Conservation (phyloP, 2,329 filamentous ascomycete genomes). For the Alternaria consortialis region DNA sequence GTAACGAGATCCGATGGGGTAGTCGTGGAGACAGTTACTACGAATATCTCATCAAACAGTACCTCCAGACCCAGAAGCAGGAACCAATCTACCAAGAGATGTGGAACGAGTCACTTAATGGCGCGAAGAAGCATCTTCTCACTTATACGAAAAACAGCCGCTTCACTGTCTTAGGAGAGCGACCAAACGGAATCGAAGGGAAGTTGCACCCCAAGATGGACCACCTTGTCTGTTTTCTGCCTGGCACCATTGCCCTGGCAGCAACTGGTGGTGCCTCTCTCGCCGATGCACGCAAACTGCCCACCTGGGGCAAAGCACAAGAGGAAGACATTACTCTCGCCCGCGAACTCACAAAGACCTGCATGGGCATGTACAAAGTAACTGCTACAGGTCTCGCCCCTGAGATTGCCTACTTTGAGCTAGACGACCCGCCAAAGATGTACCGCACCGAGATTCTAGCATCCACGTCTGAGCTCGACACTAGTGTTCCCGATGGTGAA, state of each 20-base stretch:
- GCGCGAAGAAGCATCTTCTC: slow-evolving; percentile 89
- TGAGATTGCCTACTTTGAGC: slow-evolving; percentile 91
- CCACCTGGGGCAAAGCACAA: slow-evolving; percentile 77
- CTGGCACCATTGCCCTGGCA: slow-evolving; percentile 90
- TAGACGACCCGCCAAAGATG: slow-evolving; percentile 72
- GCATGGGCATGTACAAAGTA: slow-evolving; percentile 95
- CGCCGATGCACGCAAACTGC: slow-evolving; percentile 74
- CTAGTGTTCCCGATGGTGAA: slow-evolving; percentile 54
- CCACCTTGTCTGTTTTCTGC: slow-evolving; percentile 96
- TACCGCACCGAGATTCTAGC: slow-evolving; percentile 58
- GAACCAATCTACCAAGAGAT: slow-evolving; percentile 89
- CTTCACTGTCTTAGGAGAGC: slow-evolving; percentile 90
- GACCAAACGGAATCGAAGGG: slow-evolving; percentile 74
- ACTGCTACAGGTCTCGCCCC: slow-evolving; percentile 91
- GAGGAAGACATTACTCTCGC: slow-evolving; percentile 89
- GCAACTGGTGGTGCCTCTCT: slow-evolving; percentile 82
- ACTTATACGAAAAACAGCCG: slow-evolving; percentile 83
- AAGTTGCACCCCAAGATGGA: slow-evolving; percentile 91
- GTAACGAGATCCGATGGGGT: slow-evolving; percentile 86
- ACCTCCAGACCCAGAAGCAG: slow-evolving; percentile 87
- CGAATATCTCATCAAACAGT: slow-evolving; percentile 98
- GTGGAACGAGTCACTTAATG: slow-evolving; percentile 87
- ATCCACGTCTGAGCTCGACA: slow-evolving; percentile 53
- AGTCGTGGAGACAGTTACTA: slow-evolving; percentile 98
- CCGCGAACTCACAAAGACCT: slow-evolving; percentile 91